Evolutionary conservation across 192 early-diverging fungal genomes (phyloP).

Genomic region (Phlyctochytrium bullatum): DNA sequence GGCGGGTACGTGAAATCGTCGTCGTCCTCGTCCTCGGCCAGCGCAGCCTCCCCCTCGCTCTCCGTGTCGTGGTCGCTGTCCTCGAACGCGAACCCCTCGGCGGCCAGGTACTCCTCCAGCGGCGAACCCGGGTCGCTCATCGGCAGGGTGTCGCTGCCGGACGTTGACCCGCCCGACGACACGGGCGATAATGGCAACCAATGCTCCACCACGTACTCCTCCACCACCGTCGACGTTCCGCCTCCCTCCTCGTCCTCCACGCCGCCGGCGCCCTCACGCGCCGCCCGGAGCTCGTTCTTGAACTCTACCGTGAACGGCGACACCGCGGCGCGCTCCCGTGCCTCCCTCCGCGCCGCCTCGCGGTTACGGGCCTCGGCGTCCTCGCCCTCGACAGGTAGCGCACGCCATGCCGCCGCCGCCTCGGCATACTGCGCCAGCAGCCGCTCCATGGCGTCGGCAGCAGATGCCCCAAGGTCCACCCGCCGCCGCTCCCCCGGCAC

Average conservation of each 20-base stretch:
- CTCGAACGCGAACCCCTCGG: too few relatives aligned
- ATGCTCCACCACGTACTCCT: constrained; percentile 1
- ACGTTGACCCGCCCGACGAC: too few relatives aligned
- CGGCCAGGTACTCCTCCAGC: too few relatives aligned
- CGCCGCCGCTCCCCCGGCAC: neutral
- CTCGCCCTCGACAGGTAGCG: neutral
- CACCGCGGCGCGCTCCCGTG: neutral
- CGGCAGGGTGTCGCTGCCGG: too few relatives aligned
- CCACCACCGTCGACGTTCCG: too few relatives aligned
- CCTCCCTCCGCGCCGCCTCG: too few relatives aligned
- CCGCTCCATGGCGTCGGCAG: neutral
- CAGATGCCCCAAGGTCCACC: neutral
- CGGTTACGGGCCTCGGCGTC: neutral
- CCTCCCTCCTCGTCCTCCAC: neutral
- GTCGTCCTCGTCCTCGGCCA: too few relatives aligned
- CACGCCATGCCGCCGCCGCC: neutral
- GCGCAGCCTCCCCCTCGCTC: too few relatives aligned
- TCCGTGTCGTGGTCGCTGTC: too few relatives aligned
- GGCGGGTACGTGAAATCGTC: too few relatives aligned
- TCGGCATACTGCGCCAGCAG: neutral
- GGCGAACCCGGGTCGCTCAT: too few relatives aligned
- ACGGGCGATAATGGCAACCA: neutral
- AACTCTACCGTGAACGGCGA: too few relatives aligned
- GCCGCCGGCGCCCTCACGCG: neutral
- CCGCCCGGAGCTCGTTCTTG: constrained; percentile 1